A percentile compares a stretch with the other conserved stretches of the same genome.
Evolutionary conservation across 73 alveolate species (phyloP).

Genomic region (Durusdinium trenchii): DNA sequence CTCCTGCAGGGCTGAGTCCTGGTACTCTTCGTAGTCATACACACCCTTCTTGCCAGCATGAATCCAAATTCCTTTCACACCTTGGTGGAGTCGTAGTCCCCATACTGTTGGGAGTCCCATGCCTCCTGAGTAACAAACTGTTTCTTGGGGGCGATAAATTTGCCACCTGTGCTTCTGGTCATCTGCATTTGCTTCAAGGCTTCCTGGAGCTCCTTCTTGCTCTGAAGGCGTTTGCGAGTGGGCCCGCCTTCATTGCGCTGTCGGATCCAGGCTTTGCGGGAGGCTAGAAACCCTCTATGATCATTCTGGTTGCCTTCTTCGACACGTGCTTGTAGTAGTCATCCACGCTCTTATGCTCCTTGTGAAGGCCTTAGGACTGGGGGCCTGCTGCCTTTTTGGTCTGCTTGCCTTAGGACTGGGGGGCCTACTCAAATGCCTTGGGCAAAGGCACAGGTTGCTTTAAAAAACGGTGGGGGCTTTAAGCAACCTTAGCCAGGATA

Average conservation of each 20-base stretch:
- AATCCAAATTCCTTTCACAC: neutral
- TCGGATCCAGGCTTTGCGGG: neutral
- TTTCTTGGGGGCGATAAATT: neutral
- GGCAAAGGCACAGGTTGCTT: no score
- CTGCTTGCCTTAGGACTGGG: no score
- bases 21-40: constrained; percentile 11
- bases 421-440: no score
- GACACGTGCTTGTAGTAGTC: constrained; percentile 25
- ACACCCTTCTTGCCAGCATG: constrained; percentile 5
- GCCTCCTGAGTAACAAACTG: neutral
- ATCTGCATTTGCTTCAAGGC: neutral
- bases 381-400: no score
- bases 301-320: neutral
- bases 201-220: constrained; percentile 11
- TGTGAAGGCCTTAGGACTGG: constrained; percentile 16
- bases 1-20: constrained; percentile 20
- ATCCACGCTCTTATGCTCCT: neutral
- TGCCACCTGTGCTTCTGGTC: neutral
- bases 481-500: neutral
- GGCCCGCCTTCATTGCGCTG: neutral
- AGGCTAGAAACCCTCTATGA: neutral
- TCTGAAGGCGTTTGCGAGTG: neutral
- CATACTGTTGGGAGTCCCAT: neutral
- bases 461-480: neutral
- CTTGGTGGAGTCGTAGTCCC: neutral